phyloP scores from a whole-genome alignment of 352 stramenopile species.

The Albugo candida region DNA sequence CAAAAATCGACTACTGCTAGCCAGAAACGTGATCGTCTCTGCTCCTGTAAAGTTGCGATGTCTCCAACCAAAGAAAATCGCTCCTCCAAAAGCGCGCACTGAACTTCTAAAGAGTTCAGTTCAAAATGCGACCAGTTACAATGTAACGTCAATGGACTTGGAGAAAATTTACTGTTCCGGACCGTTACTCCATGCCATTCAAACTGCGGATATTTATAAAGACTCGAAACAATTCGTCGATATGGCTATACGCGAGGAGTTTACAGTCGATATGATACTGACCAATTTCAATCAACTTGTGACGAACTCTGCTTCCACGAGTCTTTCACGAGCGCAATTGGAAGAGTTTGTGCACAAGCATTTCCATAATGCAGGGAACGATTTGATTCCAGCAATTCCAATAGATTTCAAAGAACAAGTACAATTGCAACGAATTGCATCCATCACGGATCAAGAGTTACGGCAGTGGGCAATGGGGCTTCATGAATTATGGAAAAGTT shows the following conservation, averaged over 20 bases:
- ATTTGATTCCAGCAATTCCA: slow-evolving; percentile 7
- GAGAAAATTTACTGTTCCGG: slow-evolving; percentile 7
- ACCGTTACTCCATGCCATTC: slow-evolving; percentile 12
- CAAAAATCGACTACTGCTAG: no score
- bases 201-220: slow-evolving; percentile 14
- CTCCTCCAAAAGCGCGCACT: not conserved
- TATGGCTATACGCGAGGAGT: slow-evolving; percentile 17
- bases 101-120: not conserved
- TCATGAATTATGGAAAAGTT: slow-evolving; percentile 12
- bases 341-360: slow-evolving; percentile 12
- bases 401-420: not conserved
- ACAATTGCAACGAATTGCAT: not conserved
- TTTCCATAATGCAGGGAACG: slow-evolving; percentile 11
- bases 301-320: not conserved
- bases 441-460: not conserved
- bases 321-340: not conserved
- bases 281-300: slow-evolving; percentile 1
- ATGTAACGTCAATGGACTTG: not conserved
- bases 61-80: not conserved
- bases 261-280: slow-evolving; percentile 1
- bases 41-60: not conserved
- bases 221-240: slow-evolving; percentile 39
- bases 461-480: slow-evolving; percentile 9
- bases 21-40: no score
- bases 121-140: not conserved